Base-by-base conservation (phyloP, 345 rosid species). In the Rhodamnia argentea region DNA sequence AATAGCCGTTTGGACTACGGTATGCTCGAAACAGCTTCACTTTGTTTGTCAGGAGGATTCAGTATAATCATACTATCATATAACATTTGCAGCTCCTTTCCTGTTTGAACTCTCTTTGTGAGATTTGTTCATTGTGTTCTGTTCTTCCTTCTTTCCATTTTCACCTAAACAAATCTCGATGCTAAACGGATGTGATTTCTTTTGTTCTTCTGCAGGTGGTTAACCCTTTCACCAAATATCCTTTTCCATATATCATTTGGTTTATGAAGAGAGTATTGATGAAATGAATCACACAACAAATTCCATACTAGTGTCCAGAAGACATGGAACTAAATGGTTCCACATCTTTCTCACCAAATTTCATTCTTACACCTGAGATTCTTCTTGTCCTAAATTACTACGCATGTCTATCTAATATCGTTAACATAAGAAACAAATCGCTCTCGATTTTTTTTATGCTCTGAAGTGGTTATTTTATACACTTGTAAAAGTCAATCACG, bases 1-100 rank as follows among this genome's bases (percentile, higher is more conserved):
- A 91, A 91, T 97, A 89, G 99, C 99, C 60, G 91, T 96, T 86
- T 97, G 99, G 99, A 95, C 98, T 57, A 96, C 99, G 83, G 99
- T 97, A 90, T 85, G 92, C 52, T 84, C 59, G 14, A 51, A 50
- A 59, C 83, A 8, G 51, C 42, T 40, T 55, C 70, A 81, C 10
- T 56, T 55, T 12, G 4, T 60, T 42, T 52, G 47, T 59, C 81
- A 4, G 64, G 42, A 26, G 56, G 76, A 59, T 70, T 70, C 24
- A 2, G 20, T 37, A 70, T 70, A 10, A 10, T 18, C 47, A 70
- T 70, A 10, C 81, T 10, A 18, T 18, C 26, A 37, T 70, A 32
- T 18, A 70, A 37, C 81, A 37, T 18, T 37, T 11, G 81, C 16
- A 18, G 81, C 14, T 32, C 27, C 83, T 52, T 52, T 29, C 47